Percentiles rank a stretch among this genome's conserved stretches.
phyloP scores from a whole-genome alignment of 2,329 filamentous ascomycete species.

The Neodidymelliopsis sp. region DNA sequence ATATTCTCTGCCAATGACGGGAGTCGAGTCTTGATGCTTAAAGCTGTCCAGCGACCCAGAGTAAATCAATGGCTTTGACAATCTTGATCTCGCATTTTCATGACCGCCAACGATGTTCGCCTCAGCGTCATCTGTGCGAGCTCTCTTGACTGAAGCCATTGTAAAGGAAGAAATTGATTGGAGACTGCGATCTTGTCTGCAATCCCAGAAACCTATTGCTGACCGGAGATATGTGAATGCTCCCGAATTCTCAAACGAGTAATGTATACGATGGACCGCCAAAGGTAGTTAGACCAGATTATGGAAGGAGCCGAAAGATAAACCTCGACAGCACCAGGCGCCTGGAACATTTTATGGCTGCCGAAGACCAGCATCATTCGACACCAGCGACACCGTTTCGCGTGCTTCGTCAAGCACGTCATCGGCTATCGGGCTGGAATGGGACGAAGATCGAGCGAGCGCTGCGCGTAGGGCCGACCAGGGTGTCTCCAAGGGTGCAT shows the following conservation, averaged over 20 bases:
- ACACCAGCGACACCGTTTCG: neutral
- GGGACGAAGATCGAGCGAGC: conserved; percentile 6
- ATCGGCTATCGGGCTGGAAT: conserved; percentile 24
- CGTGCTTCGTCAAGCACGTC: conserved; percentile 26
- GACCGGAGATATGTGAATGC: conserved; percentile 5
- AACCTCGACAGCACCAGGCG: conserved; percentile 6
- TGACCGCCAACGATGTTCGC: conserved; percentile 30
- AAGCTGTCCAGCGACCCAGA: conserved; percentile 35
- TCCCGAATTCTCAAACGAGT: conserved; percentile 8
- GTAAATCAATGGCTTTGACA: conserved; percentile 31
- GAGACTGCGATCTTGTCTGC: conserved; percentile 1
- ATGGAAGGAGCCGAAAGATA: neutral
- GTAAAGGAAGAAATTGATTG: neutral
- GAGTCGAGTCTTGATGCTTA: conserved; percentile 55
- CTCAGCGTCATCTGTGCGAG: conserved; percentile 11
- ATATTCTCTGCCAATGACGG: conserved; percentile 61
- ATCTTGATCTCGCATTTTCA: conserved; percentile 29
- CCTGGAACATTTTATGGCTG: conserved; percentile 17
- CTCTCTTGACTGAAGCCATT: conserved; percentile 36
- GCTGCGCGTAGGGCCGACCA: conserved; percentile 11
- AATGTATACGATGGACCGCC: conserved; percentile 18
- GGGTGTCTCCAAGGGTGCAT: conserved; percentile 2
- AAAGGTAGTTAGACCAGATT: conserved; percentile 1
- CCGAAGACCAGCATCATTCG: conserved; percentile 5
- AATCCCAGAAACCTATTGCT: neutral